phyloP scores from a whole-genome alignment of 352 stramenopile species.

The Thalassiosira livingstoniorum region DNA sequence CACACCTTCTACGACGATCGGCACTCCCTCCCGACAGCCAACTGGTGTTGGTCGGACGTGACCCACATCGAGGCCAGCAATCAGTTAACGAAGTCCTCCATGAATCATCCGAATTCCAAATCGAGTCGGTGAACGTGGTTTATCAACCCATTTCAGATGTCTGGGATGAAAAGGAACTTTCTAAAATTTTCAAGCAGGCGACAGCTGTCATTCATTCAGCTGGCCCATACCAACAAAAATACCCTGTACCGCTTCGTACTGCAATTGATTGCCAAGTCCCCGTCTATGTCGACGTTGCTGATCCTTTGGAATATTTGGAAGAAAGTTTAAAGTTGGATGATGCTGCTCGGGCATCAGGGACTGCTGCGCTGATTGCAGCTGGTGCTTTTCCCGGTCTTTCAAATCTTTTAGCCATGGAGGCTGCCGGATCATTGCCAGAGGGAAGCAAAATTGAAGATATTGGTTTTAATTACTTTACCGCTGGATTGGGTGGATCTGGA shows the following conservation, averaged over 20 bases:
- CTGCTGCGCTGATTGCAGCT: slow-evolving; percentile 56
- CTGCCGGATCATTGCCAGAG: slow-evolving; percentile 15
- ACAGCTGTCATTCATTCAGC: slow-evolving; percentile 72
- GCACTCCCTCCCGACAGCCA: slow-evolving; percentile 13
- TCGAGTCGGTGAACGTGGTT: neutral
- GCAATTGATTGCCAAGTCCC: slow-evolving; percentile 38
- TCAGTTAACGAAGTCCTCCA: slow-evolving; percentile 51
- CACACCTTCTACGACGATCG: slow-evolving; percentile 54
- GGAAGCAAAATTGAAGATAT: slow-evolving; percentile 54
- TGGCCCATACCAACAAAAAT: slow-evolving; percentile 61
- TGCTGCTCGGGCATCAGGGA: slow-evolving; percentile 27
- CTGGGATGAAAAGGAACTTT: slow-evolving; percentile 32
- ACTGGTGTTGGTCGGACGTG: slow-evolving; percentile 58
- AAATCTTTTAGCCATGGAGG: slow-evolving; percentile 75
- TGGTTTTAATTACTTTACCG: slow-evolving; percentile 79
- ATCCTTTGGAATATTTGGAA: slow-evolving; percentile 71
- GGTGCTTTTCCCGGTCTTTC: slow-evolving; percentile 79
- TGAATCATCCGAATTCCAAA: neutral
- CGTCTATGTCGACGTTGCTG: slow-evolving; percentile 75
- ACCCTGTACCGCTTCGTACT: slow-evolving; percentile 48
- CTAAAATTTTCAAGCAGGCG: slow-evolving; percentile 6
- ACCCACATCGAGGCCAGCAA: slow-evolving; percentile 13
- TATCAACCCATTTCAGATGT: slow-evolving; percentile 28
- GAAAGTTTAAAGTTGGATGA: slow-evolving; percentile 35
- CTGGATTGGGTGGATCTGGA: slow-evolving; percentile 69